Percentiles rank a stretch among this genome's conserved stretches.
These are phyloP conservation scores for Garcia nutans DNA, from an alignment of 345 rosid species.

Conservation along the genomic window DNA sequence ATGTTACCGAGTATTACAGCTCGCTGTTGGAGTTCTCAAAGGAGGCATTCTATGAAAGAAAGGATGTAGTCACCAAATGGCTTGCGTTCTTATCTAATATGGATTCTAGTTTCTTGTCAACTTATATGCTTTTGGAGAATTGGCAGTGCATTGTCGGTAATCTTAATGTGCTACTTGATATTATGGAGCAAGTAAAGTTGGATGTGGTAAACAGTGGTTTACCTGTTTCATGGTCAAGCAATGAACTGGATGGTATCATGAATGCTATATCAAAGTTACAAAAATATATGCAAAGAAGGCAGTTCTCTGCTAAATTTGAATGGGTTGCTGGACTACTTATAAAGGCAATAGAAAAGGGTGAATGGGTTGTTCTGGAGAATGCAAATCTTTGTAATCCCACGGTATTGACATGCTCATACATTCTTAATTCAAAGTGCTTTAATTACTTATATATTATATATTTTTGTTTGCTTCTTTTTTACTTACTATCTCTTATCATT, in stretches of 20 bases:
- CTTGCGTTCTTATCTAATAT: conserved; percentile 49
- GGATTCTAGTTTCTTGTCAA: conserved; percentile 39
- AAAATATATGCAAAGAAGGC: conserved; percentile 36
- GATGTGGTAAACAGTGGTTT: conserved; percentile 39
- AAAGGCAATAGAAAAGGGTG: conserved; percentile 93
- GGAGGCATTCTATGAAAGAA: conserved; percentile 41
- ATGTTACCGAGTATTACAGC: conserved; percentile 64
- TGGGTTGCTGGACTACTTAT: conserved; percentile 82
- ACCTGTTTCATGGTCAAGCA: conserved; percentile 49
- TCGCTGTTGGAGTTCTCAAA: conserved; percentile 46
- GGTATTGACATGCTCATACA: conserved; percentile 37
- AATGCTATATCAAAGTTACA: conserved; percentile 58
- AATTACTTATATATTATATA: conserved; percentile 8
- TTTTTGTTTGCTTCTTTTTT: background rate
- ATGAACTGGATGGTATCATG: conserved; percentile 49
- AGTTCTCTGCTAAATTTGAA: conserved; percentile 76
- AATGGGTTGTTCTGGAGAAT: conserved; percentile 87
- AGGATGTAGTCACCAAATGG: conserved; percentile 60
- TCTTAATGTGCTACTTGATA: conserved; percentile 48
- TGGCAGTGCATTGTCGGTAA: conserved; percentile 35
- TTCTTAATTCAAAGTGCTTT: conserved; percentile 17
- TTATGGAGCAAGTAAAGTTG: conserved; percentile 47
- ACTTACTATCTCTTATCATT: background rate
- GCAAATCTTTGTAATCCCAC: conserved; percentile 98
- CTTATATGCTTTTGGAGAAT: conserved; percentile 28